A percentile compares a stretch with the other conserved stretches of the same genome.
phyloP scores from a whole-genome alignment of 441 rosid genomes.

The Pelargonium australe region DNA sequence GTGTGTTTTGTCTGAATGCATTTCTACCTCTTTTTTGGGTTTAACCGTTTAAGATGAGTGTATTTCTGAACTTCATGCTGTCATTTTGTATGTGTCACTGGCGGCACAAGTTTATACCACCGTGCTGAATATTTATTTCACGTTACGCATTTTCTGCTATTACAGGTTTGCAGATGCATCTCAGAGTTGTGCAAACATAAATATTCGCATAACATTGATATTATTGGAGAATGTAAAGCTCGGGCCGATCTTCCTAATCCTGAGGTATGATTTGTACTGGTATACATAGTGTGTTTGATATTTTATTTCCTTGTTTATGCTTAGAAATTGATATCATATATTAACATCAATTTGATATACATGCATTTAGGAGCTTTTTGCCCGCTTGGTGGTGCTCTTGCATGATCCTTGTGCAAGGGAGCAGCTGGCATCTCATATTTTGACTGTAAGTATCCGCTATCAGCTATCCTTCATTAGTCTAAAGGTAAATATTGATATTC shows the following conservation, averaged over 20 bases:
- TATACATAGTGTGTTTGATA: conserved; percentile 19
- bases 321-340: conserved; percentile 14
- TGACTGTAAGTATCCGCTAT: conserved; percentile 55
- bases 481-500: conserved; percentile 1
- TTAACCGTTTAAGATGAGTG: conserved; percentile 14
- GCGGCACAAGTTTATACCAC: conserved; percentile 1
- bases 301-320: conserved; percentile 3
- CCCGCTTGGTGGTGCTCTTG: conserved; percentile 90
- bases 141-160: conserved; percentile 22
- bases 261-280: conserved; percentile 45
- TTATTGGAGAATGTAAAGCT: conserved; percentile 78
- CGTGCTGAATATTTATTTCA: not conserved
- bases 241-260: conserved; percentile 83
- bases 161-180: conserved; percentile 96
- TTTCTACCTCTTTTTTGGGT: not conserved
- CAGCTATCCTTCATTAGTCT: conserved; percentile 17
- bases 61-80: not conserved
- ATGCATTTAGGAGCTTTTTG: conserved; percentile 71
- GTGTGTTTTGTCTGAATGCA: conserved; percentile 11
- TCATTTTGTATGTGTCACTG: not conserved
- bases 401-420: conserved; percentile 89
- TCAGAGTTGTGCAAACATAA: conserved; percentile 77
- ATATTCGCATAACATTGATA: conserved; percentile 45
- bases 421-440: conserved; percentile 83
- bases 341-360: conserved; percentile 18